Conservation (phyloP, 495 filamentous ascomycete genomes). For the Aspergillus affinis region DNA sequence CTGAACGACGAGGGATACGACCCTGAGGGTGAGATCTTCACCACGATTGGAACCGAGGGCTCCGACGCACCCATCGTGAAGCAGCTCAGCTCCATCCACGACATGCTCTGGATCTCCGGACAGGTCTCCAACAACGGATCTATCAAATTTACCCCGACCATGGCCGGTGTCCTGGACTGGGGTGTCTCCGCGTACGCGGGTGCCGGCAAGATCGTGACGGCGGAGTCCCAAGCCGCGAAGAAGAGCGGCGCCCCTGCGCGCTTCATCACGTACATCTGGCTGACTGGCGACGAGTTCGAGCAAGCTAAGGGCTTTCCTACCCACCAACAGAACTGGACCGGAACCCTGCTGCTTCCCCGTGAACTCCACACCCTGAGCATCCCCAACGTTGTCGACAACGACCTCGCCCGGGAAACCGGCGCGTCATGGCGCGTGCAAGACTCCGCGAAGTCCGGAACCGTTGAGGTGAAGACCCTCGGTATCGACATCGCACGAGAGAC, state of each 20-base stretch:
- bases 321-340: conserved; percentile 20
- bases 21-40: conserved; percentile 15
- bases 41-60: conserved; percentile 22
- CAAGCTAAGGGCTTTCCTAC: conserved; percentile 18
- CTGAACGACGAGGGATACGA: conserved; percentile 21
- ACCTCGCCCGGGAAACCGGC: conserved; percentile 15
- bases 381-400: conserved; percentile 19
- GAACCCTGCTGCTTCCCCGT: conserved; percentile 20
- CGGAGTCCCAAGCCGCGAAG: conserved; percentile 13
- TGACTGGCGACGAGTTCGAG: conserved; percentile 20
- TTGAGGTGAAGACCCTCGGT: conserved; percentile 21
- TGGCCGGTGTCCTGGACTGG: conserved; percentile 28
- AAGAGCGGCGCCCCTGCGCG: conserved; percentile 21
- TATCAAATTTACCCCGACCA: conserved; percentile 17
- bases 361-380: conserved; percentile 18
- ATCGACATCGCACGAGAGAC: conserved; percentile 24
- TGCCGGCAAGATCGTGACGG: conserved; percentile 20
- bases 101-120: conserved; percentile 23
- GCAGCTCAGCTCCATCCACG: conserved; percentile 18
- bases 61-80: conserved; percentile 12
- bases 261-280: conserved; percentile 22
- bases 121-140: conserved; percentile 10
- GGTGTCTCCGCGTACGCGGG: conserved; percentile 21
- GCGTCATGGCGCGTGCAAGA: conserved; percentile 19
- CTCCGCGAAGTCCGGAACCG: background rate